These are phyloP conservation scores for Eucalyptus marginata DNA, from an alignment of 345 rosid genomes.

Conservation along the genomic window DNA sequence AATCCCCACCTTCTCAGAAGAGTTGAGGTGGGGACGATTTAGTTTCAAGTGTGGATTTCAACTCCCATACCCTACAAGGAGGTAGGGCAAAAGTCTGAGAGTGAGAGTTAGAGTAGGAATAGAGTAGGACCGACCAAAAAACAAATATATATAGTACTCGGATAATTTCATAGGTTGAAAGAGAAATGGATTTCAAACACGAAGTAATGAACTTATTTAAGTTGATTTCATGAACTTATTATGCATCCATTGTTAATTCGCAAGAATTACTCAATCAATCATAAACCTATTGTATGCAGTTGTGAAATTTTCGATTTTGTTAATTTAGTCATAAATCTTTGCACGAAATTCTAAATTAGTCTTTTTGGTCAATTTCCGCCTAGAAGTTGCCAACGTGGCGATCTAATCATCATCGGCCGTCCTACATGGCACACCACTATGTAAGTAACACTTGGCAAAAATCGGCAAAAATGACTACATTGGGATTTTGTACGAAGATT, in stretches of 20 bases:
- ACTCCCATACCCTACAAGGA: fast-evolving
- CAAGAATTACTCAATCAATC: neutral
- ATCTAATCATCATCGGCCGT: neutral
- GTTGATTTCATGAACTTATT: neutral
- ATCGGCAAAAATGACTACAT: neutral
- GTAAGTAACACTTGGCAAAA: neutral
- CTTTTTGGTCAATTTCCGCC: neutral
- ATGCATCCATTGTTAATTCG: neutral
- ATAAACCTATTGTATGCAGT: neutral
- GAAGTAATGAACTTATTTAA: neutral
- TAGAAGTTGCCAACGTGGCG: neutral
- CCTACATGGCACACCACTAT: neutral
- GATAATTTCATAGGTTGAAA: neutral
- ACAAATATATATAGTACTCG: neutral
- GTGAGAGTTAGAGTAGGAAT: too few relatives aligned
- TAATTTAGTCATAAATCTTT: neutral
- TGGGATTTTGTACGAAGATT: neutral
- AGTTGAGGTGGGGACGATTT: too few relatives aligned
- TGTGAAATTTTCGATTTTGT: neutral
- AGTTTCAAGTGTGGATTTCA: too few relatives aligned
- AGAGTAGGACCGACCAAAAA: too few relatives aligned
- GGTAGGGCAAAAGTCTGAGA: fast-evolving
- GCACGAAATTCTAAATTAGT: neutral
- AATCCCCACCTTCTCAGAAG: too few relatives aligned
- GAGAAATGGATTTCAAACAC: neutral